phyloP scores from a whole-genome alignment of 768 basidiomycete genomes.

The Hebeloma cylindrosporum region DNA sequence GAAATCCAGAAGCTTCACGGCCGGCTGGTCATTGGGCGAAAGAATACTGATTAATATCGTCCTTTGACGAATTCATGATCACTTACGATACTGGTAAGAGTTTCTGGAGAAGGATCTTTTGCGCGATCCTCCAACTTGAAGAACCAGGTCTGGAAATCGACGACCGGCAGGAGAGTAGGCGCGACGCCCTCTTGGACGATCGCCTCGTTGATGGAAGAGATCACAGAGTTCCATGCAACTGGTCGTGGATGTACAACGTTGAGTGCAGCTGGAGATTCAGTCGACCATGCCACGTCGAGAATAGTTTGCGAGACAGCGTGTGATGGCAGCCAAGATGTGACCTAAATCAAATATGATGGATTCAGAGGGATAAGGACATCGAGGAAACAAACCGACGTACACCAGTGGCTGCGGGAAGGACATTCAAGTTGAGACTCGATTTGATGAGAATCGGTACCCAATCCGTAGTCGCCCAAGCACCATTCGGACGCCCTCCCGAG shows the following conservation, averaged over 20 bases:
- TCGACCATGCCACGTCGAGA: constrained; percentile 30
- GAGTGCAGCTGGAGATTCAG: constrained; percentile 19
- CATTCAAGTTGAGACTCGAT: constrained; percentile 30
- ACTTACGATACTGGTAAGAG: constrained; percentile 19
- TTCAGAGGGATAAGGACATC: not conserved
- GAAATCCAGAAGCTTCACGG: constrained; percentile 36
- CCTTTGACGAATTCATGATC: not conserved
- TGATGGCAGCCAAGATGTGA: constrained; percentile 37
- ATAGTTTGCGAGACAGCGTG: constrained; percentile 27
- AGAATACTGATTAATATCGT: not conserved
- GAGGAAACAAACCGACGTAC: constrained; percentile 17
- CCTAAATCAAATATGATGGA: constrained; percentile 16
- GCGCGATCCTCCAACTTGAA: constrained; percentile 13
- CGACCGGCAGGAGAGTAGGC: constrained; percentile 9
- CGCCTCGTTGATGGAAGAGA: constrained; percentile 21
- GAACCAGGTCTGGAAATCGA: constrained; percentile 21
- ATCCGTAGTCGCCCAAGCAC: constrained; percentile 39
- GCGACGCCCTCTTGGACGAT: constrained; percentile 17
- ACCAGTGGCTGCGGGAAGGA: constrained; percentile 27
- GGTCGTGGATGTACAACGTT: constrained; percentile 39
- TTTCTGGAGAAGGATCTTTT: constrained; percentile 6
- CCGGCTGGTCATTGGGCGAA: constrained; percentile 27
- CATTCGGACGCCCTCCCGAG: constrained; percentile 32
- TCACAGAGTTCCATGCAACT: constrained; percentile 27
- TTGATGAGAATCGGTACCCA: constrained; percentile 43